Conservation (phyloP, 805 yeast species). For the Teunomyces cretensis region DNA sequence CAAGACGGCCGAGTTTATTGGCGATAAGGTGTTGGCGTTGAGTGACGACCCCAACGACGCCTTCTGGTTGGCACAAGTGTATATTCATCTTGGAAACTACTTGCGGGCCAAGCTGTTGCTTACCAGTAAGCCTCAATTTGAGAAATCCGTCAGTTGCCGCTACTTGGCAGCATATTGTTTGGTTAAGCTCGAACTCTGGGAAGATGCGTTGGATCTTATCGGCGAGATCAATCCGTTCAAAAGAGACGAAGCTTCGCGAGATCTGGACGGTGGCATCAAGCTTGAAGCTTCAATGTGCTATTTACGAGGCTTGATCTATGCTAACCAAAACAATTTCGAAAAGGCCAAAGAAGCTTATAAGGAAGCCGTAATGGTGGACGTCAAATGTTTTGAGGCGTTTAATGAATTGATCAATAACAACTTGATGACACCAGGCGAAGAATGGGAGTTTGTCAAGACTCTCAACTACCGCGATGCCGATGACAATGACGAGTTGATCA, state of each 20-base stretch:
- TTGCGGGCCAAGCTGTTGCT: conserved; percentile 75
- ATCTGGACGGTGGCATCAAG: conserved; percentile 80
- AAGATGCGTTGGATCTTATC: conserved; percentile 82
- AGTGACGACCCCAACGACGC: conserved; percentile 92
- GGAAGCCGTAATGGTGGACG: conserved; percentile 85
- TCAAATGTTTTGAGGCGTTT: conserved; percentile 91
- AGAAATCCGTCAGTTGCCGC: conserved; percentile 69
- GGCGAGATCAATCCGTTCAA: conserved; percentile 80
- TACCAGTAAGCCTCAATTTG: conserved; percentile 51
- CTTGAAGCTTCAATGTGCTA: conserved; percentile 85
- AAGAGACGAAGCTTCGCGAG: conserved; percentile 40
- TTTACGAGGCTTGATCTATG: conserved; percentile 77
- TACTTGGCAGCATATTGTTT: conserved; percentile 77
- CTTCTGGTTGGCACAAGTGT: conserved; percentile 93
- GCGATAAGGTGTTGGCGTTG: conserved; percentile 82
- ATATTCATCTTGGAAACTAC: conserved; percentile 72
- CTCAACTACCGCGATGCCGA: conserved; percentile 72
- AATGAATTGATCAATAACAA: conserved; percentile 71
- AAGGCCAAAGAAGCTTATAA: conserved; percentile 82
- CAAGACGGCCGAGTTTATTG: conserved; percentile 84
- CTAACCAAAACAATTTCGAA: conserved; percentile 80
- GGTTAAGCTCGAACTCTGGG: conserved; percentile 72
- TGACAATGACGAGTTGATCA: conserved; percentile 79
- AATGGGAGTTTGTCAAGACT: conserved; percentile 71
- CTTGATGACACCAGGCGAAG: conserved; percentile 78